These are phyloP conservation scores for Erodium chrysanthum DNA, from an alignment of 441 rosid species.

Conservation along the genomic window DNA sequence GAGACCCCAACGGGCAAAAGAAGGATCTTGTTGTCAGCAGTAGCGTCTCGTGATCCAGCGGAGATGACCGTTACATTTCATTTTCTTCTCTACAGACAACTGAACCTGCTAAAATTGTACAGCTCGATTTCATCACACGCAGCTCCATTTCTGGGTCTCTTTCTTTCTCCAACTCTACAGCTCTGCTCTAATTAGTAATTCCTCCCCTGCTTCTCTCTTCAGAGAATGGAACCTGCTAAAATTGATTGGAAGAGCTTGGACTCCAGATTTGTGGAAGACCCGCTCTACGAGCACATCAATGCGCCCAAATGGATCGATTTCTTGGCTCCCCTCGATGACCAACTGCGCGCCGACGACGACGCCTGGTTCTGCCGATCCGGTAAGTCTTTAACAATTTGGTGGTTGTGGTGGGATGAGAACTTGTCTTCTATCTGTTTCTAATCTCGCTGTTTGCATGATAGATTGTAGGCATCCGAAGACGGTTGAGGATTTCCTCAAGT, in stretches of 20 bases:
- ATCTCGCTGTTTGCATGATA: neutral
- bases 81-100: neutral
- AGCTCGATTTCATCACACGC: too few species aligned
- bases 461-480: conserved; percentile 81
- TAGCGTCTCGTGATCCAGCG: too few species aligned
- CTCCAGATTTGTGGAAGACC: conserved; percentile 57
- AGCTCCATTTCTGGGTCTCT: conserved; percentile 8
- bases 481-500: conserved; percentile 55
- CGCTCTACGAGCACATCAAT: conserved; percentile 54
- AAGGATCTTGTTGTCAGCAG: neutral
- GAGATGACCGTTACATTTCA: neutral
- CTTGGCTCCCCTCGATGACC: conserved; percentile 28
- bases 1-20: neutral
- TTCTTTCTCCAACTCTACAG: neutral
- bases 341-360: conserved; percentile 29
- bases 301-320: conserved; percentile 89
- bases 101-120: too few species aligned
- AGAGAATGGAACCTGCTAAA: conserved; percentile 67
- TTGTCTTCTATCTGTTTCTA: neutral
- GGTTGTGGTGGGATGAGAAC: neutral
- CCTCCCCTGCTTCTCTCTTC: too few species aligned
- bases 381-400: conserved; percentile 8
- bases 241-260: conserved; percentile 83
- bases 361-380: conserved; percentile 91
- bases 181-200: neutral